Evolutionary conservation across 768 basidiomycete species (phyloP).

Genomic region (Rubroboletus satanas): DNA sequence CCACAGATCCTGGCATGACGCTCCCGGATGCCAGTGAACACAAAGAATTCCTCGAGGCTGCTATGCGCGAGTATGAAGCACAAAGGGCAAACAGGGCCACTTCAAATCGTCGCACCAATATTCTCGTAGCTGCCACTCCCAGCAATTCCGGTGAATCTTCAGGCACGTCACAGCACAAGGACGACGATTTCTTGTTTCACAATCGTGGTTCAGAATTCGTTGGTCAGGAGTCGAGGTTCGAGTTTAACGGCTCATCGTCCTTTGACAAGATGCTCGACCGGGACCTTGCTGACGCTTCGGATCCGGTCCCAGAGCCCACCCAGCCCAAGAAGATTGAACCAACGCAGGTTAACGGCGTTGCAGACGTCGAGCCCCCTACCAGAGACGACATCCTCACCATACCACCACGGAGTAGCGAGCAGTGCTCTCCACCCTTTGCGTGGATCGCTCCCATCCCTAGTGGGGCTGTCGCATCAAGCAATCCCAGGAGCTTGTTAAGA

Average conservation of each 20-base stretch:
- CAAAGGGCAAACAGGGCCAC: slow-evolving; percentile 13
- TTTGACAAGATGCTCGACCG: slow-evolving; percentile 39
- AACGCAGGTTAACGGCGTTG: slow-evolving; percentile 1
- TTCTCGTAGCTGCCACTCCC: slow-evolving; percentile 56
- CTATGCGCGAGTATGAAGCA: slow-evolving; percentile 26
- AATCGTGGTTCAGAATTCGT: slow-evolving; percentile 8
- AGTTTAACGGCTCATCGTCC: slow-evolving; percentile 41
- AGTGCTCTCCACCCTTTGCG: slow-evolving; percentile 14
- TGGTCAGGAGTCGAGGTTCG: slow-evolving; percentile 29
- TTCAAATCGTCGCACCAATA: slow-evolving; percentile 11
- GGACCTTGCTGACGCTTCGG: slow-evolving; percentile 23
- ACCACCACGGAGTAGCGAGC: slow-evolving; percentile 1
- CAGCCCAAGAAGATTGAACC: slow-evolving; percentile 8
- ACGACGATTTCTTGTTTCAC: slow-evolving; percentile 9
- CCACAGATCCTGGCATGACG: slow-evolving; percentile 45
- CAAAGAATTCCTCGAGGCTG: slow-evolving; percentile 17
- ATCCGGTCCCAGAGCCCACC: slow-evolving; percentile 21
- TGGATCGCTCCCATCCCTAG: slow-evolving; percentile 20
- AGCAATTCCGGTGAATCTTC: slow-evolving; percentile 35
- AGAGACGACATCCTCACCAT: not conserved
- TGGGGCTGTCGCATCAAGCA: slow-evolving; percentile 19
- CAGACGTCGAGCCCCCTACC: slow-evolving; percentile 2
- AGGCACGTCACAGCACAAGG: slow-evolving; percentile 12
- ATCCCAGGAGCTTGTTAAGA: slow-evolving; percentile 29
- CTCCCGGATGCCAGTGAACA: slow-evolving; percentile 45